Base-by-base conservation (phyloP, 768 basidiomycete genomes). In the Lepiota subincarnata region DNA sequence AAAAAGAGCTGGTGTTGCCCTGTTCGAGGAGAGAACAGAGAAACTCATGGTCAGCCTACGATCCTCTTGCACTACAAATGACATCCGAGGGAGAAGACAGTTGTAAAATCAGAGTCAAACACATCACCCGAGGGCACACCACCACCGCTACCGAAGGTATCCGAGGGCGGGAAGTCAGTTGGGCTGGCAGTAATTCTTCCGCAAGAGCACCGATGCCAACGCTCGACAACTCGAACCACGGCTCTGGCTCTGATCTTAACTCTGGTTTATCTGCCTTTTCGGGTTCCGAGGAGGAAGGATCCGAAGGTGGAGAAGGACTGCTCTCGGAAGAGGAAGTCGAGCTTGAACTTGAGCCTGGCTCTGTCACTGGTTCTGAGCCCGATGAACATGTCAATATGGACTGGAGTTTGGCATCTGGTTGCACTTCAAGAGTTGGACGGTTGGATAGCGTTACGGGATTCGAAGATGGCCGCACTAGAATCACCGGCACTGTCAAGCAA, bases 271-370 rank as follows among this genome's bases (percentile, higher is more conserved):
- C 18, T 13, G n/a, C 13, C 28, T 31, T n/a, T 13, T 31, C 18
- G 44, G 20, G n/a, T 39, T 31, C 52, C 44, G 44, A 53, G 44
- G 52, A 53, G 18, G 44, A 46, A 7, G 52, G 20, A 24, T 5
- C 24, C 8, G 35, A 24, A 18, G 36, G 35, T 46, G 37, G 14
- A 13, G 48, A 7, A 22, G 45, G 24, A 47, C 14, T 53, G 44
- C 39, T 18, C 43, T 53, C 52, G 26, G 52, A 53, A 40, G 52
- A 53, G 46, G 52, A 53, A 37, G 44, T 53, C 43, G 44, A 53
- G 26, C 37, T 22, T 18, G 22, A 53, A 37, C 44, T 53, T 46
- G 44, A 38, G 24, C 35, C n/a, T 53, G 44, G 20, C 37, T 53
- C 42, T 26, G 44, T n/a, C n/a, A n/a, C 37, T 28, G 19, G 6